A percentile compares a stretch with the other conserved stretches of the same genome.
Conservation (phyloP, 2,329 filamentous ascomycete genomes). For the Ceratocystis harringtonii region DNA sequence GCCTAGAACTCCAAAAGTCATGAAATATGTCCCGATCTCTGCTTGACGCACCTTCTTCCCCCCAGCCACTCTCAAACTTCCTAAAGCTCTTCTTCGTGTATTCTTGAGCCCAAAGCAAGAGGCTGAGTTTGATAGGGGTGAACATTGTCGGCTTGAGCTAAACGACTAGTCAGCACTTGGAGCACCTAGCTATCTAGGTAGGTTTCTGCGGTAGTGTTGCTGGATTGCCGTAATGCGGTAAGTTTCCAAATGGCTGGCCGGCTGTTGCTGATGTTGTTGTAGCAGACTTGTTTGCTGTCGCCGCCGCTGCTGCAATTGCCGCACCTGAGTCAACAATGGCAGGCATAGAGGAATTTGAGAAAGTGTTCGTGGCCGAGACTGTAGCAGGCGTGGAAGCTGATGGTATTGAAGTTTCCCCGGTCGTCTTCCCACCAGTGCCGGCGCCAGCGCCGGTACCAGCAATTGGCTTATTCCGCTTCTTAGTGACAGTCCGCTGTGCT, state of each 20-base stretch:
- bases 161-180: neutral
- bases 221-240: conserved; percentile 45
- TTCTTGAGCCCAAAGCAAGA: no score
- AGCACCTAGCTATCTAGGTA: conserved; percentile 5
- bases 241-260: conserved; percentile 33
- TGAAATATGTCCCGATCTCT: neutral
- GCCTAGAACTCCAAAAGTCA: conserved; percentile 6
- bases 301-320: neutral
- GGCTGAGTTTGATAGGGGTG: no score
- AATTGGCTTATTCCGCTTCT: neutral
- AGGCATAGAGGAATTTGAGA: neutral
- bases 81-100: neutral
- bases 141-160: no score
- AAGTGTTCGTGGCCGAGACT: neutral
- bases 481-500: conserved; percentile 30
- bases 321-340: neutral
- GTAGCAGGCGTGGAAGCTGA: neutral
- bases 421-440: neutral
- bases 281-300: neutral
- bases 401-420: neutral
- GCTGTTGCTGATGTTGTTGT: conserved; percentile 20
- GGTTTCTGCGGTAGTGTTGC: conserved; percentile 46
- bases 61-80: neutral
- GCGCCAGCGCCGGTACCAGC: neutral
- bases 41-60: neutral